These are phyloP conservation scores for Alternaria sp. DNA, from an alignment of 2,329 filamentous ascomycete species.

Conservation along the genomic window DNA sequence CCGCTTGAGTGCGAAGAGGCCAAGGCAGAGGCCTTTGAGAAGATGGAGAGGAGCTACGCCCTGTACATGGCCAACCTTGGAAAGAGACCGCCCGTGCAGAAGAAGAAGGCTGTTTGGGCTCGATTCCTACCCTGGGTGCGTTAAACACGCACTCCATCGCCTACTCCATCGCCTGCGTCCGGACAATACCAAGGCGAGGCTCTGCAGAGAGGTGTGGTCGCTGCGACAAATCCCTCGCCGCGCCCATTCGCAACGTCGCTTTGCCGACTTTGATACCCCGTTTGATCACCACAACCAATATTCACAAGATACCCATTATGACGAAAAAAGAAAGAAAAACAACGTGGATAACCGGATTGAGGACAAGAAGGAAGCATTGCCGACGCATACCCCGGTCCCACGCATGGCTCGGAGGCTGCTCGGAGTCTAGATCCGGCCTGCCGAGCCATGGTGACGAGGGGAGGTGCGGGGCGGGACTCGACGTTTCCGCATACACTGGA, in stretches of 20 bases:
- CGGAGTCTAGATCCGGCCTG: slow-evolving; percentile 10
- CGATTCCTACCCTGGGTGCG: slow-evolving; percentile 31
- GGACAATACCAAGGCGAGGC: not conserved
- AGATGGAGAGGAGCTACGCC: slow-evolving; percentile 36
- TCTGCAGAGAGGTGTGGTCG: not conserved
- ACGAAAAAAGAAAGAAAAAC: slow-evolving; percentile 7
- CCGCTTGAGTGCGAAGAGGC: slow-evolving; percentile 33
- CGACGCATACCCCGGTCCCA: slow-evolving; percentile 3
- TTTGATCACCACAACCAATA: slow-evolving; percentile 8
- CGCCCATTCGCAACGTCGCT: not conserved
- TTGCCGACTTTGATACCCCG: slow-evolving; percentile 15
- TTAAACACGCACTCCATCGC: slow-evolving; percentile 4
- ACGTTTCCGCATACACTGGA: slow-evolving; percentile 3
- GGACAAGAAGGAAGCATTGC: not conserved
- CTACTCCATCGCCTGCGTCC: not conserved
- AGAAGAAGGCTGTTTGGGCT: slow-evolving; percentile 34
- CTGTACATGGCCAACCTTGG: slow-evolving; percentile 37
- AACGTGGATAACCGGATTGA: not conserved
- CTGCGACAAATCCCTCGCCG: not conserved
- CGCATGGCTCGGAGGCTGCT: slow-evolving; percentile 18
- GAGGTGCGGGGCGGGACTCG: slow-evolving; percentile 21
- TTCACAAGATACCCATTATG: slow-evolving; percentile 17
- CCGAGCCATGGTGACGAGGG: slow-evolving; percentile 10
- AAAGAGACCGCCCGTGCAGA: slow-evolving; percentile 20
- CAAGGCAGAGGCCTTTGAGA: slow-evolving; percentile 34